phyloP scores from a whole-genome alignment of 768 basidiomycete species.

The Rhizopogon vesiculosus region DNA sequence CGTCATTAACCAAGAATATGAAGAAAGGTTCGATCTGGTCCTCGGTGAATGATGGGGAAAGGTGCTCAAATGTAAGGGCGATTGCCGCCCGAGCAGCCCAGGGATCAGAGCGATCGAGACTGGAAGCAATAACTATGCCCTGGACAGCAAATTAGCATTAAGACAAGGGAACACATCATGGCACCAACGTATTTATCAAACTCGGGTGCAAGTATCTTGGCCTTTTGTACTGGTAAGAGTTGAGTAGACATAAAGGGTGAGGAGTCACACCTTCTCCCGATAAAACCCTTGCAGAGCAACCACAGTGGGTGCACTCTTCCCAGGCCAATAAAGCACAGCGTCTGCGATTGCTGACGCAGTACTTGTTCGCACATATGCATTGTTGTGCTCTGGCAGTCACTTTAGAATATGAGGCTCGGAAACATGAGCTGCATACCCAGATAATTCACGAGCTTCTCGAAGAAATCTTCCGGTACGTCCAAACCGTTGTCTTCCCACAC shows the following conservation, averaged over 20 bases:
- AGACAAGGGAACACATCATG: background rate
- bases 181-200: conserved; percentile 84
- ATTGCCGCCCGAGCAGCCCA: conserved; percentile 81
- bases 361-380: conserved; percentile 74
- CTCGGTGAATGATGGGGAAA: conserved; percentile 63
- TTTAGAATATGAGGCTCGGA: background rate
- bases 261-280: conserved; percentile 63
- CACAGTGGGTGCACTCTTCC: conserved; percentile 44
- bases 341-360: conserved; percentile 71
- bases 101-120: conserved; percentile 83
- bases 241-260: background rate
- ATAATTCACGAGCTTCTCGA: conserved; percentile 54
- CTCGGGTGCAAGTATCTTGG: conserved; percentile 83
- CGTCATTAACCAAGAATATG: conserved; percentile 77
- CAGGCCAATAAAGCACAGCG: conserved; percentile 69
- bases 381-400: conserved; percentile 58
- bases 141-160: conserved; percentile 23
- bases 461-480: conserved; percentile 66
- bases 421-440: conserved; percentile 49
- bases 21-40: conserved; percentile 70
- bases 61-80: conserved; percentile 57
- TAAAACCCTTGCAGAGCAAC: conserved; percentile 64
- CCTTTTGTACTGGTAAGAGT: conserved; percentile 34
- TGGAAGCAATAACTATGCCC: conserved; percentile 92
- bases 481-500: conserved; percentile 96